A percentile compares a stretch with the other conserved stretches of the same genome.
Conservation (phyloP, 176 grass and related monocot species). For the Metroxylon sagu region DNA sequence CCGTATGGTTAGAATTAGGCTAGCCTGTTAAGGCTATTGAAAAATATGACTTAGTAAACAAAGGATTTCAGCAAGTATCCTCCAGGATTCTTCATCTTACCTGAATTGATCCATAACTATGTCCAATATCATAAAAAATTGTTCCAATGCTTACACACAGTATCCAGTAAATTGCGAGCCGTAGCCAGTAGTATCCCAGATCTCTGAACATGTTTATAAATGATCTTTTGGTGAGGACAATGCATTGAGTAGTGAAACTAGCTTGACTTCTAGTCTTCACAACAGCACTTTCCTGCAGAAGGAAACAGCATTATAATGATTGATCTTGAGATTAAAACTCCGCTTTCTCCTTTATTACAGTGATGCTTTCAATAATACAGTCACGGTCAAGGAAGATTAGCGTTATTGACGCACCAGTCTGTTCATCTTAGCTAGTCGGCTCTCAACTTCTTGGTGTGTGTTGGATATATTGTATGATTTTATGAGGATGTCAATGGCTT, state of each 20-base stretch:
- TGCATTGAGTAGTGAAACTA: constrained; percentile 23
- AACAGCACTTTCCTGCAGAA: constrained; percentile 22
- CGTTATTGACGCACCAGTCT: constrained; percentile 10
- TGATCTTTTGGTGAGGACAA: constrained; percentile 45
- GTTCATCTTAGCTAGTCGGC: constrained; percentile 25
- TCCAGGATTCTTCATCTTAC: not conserved
- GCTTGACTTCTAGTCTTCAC: constrained; percentile 27
- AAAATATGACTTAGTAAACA: too few species aligned
- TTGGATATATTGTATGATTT: constrained; percentile 19
- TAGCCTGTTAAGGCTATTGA: too few species aligned
- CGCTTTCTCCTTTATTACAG: not conserved
- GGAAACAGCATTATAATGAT: not conserved
- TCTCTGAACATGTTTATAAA: constrained; percentile 46
- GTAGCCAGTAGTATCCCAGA: constrained; percentile 49
- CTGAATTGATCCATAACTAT: constrained; percentile 34
- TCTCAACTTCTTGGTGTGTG: constrained; percentile 13
- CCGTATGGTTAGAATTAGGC: too few species aligned
- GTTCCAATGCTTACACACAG: constrained; percentile 43
- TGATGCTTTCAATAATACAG: not conserved
- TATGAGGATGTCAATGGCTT: constrained; percentile 29
- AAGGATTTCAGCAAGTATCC: too few species aligned
- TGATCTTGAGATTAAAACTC: not conserved
- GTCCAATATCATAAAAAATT: constrained; percentile 37
- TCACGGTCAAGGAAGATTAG: not conserved
- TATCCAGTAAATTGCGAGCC: constrained; percentile 30